These are phyloP conservation scores for Russula dissimulans DNA, from an alignment of 768 basidiomycete genomes.

Conservation along the genomic window DNA sequence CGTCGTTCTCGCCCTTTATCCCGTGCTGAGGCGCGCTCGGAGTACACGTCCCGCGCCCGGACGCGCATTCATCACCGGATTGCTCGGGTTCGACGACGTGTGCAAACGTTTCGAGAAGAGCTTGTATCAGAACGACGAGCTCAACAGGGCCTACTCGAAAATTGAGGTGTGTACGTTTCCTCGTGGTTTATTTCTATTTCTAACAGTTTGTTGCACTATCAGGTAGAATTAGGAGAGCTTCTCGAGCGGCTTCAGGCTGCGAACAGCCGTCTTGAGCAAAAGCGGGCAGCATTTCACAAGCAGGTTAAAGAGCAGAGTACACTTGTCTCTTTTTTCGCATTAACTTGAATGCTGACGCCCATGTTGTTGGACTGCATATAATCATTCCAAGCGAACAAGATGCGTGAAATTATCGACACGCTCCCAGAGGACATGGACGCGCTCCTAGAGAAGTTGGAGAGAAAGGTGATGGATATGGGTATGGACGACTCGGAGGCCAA, in stretches of 20 bases:
- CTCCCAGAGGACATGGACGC: constrained; percentile 3
- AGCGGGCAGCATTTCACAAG: background rate
- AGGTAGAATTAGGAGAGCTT: background rate
- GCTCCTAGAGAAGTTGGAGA: constrained; percentile 1
- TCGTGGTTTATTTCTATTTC: background rate
- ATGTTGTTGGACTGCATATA: too few species aligned
- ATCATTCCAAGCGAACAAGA: constrained; percentile 1
- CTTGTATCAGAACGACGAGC: background rate
- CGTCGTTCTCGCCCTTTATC: background rate
- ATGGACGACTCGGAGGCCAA: background rate
- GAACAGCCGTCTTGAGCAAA: constrained; percentile 1
- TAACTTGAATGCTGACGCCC: background rate
- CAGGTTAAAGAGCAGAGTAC: constrained; percentile 11
- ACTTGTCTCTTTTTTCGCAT: background rate
- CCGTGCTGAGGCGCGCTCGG: background rate
- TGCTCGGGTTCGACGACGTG: constrained; percentile 12
- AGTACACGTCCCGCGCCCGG: constrained; percentile 2
- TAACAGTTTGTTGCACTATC: background rate
- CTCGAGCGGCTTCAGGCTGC: background rate
- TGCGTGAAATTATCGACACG: constrained; percentile 2
- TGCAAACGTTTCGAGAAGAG: constrained; percentile 11
- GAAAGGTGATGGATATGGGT: background rate
- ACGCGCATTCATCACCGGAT: background rate
- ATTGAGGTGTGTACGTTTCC: constrained; percentile 1
- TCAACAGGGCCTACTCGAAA: background rate